These are phyloP conservation scores for Aspergillus taichungensis DNA, from an alignment of 495 filamentous ascomycete species.

Conservation along the genomic window DNA sequence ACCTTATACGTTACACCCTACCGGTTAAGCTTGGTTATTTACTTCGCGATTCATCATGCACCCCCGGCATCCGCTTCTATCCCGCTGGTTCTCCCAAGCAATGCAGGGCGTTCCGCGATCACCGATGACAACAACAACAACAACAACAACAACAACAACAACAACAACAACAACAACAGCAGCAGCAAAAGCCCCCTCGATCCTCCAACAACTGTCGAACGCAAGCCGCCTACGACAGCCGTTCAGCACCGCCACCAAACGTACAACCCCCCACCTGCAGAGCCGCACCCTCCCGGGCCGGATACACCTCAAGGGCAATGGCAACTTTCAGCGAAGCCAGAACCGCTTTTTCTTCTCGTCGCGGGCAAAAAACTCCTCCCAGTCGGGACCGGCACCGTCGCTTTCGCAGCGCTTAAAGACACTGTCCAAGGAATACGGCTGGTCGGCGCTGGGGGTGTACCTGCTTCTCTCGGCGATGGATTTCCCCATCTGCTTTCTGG, in stretches of 20 bases:
- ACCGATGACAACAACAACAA: conserved; percentile 1
- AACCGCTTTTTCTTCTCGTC: conserved; percentile 24
- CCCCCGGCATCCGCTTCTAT: conserved; percentile 10
- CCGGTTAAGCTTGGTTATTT: no score
- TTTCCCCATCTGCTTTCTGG: conserved; percentile 89
- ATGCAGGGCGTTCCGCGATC: conserved; percentile 2
- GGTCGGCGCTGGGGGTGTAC: conserved; percentile 89
- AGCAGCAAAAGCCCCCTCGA: not conserved
- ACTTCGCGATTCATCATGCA: conserved; percentile 7
- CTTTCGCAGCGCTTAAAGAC: conserved; percentile 65
- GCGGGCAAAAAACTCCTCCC: conserved; percentile 7
- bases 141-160: not conserved
- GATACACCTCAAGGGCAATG: not conserved
- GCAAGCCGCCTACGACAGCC: no score
- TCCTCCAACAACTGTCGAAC: no score
- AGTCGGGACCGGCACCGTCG: conserved; percentile 33
- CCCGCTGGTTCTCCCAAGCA: conserved; percentile 18
- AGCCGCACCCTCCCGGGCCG: not conserved
- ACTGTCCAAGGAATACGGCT: conserved; percentile 90
- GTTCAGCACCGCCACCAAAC: no score
- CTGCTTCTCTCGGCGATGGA: conserved; percentile 72
- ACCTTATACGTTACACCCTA: no score
- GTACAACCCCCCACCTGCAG: no score
- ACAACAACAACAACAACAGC: not conserved
- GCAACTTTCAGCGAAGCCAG: conserved; percentile 6